Percentiles rank a stretch among this genome's conserved stretches.
These are phyloP conservation scores for Sclerotinia glacialis DNA, from an alignment of 2,329 filamentous ascomycete genomes.

Conservation along the genomic window DNA sequence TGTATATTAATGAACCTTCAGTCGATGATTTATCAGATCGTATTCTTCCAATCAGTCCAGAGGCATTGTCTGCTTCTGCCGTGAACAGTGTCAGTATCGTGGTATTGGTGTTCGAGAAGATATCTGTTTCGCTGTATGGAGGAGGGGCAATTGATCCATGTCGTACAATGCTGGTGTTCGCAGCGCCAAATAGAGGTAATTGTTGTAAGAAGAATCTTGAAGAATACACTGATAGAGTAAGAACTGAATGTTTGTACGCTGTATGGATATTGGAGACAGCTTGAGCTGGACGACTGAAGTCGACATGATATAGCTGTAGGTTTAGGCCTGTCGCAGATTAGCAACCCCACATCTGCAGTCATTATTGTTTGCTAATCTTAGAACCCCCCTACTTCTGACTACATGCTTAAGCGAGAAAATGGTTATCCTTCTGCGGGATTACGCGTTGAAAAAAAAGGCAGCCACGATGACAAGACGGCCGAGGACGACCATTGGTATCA, in stretches of 20 bases:
- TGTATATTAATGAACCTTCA: constrained; percentile 33
- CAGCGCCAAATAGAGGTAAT: not conserved
- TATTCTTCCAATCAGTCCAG: constrained; percentile 32
- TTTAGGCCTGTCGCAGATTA: constrained; percentile 3
- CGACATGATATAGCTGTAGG: not conserved
- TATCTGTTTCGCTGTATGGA: constrained; percentile 57
- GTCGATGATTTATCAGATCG: constrained; percentile 30
- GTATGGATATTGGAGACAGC: not conserved
- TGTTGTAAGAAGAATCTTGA: not conserved
- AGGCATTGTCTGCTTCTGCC: constrained; percentile 41
- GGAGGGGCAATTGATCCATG: constrained; percentile 44
- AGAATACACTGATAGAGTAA: not conserved
- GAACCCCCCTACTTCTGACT: not conserved
- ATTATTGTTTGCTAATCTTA: not conserved
- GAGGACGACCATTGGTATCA: constrained; percentile 8
- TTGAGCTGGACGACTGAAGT: not conserved
- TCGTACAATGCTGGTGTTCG: not conserved
- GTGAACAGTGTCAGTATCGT: constrained; percentile 27
- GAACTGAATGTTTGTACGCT: not conserved
- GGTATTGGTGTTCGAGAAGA: constrained; percentile 47
- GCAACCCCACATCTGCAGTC: constrained; percentile 13
- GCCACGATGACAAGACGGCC: not conserved
- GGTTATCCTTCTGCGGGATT: not conserved
- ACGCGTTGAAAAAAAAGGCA: constrained; percentile 18
- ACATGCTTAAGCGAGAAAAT: constrained; percentile 8